Evolutionary conservation across 441 rosid species (phyloP), one percentile per base, ranked within the genome.

Genomic region (Arabidopsis lyrata): DNA sequence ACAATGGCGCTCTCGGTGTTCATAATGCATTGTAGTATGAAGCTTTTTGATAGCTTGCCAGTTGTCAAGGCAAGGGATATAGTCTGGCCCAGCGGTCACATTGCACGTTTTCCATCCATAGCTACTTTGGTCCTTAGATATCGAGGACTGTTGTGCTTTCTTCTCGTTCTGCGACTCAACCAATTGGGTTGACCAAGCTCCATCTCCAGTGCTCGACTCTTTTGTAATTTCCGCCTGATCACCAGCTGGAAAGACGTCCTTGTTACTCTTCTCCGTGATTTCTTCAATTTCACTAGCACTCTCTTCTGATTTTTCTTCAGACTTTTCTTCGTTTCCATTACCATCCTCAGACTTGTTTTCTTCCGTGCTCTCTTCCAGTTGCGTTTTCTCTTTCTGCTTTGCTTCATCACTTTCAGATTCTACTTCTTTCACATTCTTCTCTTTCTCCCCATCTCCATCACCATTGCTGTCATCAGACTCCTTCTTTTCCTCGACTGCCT

Each of bases 31-130:
- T 14, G 85, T 78, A 38, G 72, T 69, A 50, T 72, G 85, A 77
- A 88, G 87, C 81, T 83, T 88, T 78, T 77, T 76, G 73, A 87
- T 82, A 80, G 75, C 77, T 70, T 86, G 85, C 81, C 76, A 86
- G 64, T 86, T 85, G 74, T 88, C 93, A 41, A 88, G 82, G 81
- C 91, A 88, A 68, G 93, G 93, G 73, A 88, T 88, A 84, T 86
- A 86, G 72, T 86, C 90, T 20, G 90, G 83, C 18, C 90, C 90
- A 48, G 86, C 85, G 38, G 85, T 83, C 22, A 85, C 75, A 61
- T 86, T 84, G 70, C 90, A 86, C 5, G 80, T 45, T 68, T 83
- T 86, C 90, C 90, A 86, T 38, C 52, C 41, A 47, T 68, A 77
- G 61, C 67, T 73, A 47, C 24, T 66, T 57, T 78, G 64, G 49